Percentiles rank a stretch among this genome's conserved stretches.
phyloP scores from a whole-genome alignment of 2,329 filamentous ascomycete species.

The Botrytis byssoidea region DNA sequence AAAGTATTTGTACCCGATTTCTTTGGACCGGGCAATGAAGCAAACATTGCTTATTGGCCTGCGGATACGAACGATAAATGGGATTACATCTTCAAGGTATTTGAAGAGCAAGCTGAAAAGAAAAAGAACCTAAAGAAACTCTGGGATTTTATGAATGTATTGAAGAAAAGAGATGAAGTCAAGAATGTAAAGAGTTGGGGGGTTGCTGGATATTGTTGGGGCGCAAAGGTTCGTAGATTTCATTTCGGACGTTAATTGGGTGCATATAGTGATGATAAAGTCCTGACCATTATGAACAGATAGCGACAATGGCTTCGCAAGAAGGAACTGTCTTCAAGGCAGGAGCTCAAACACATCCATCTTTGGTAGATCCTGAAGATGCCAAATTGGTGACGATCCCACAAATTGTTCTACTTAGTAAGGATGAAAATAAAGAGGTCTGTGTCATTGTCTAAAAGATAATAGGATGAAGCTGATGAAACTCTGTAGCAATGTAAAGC shows the following conservation, averaged over 20 bases:
- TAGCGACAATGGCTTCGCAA: conserved; percentile 53
- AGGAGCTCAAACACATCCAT: conserved; percentile 54
- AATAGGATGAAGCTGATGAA: conserved; percentile 46
- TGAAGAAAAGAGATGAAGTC: conserved; percentile 19
- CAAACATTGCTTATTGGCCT: conserved; percentile 25
- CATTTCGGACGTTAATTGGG: background rate
- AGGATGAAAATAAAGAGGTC: conserved; percentile 53
- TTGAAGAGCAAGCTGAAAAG: conserved; percentile 24
- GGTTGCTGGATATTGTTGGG: conserved; percentile 58
- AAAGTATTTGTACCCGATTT: conserved; percentile 88
- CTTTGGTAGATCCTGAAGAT: conserved; percentile 61
- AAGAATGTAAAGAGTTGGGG: conserved; percentile 31
- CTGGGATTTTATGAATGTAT: conserved; percentile 18
- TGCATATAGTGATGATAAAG: background rate
- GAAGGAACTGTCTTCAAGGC: conserved; percentile 55
- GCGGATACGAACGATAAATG: conserved; percentile 26
- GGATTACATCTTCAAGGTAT: conserved; percentile 31
- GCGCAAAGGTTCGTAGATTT: conserved; percentile 51
- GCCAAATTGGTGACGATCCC: conserved; percentile 60
- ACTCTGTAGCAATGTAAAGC: conserved; percentile 41
- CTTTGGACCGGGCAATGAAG: conserved; percentile 60
- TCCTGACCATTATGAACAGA: conserved; percentile 32
- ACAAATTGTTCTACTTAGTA: conserved; percentile 60
- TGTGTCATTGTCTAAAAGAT: conserved; percentile 18
- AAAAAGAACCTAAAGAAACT: conserved; percentile 23